phyloP scores from a whole-genome alignment of 768 basidiomycete genomes.

The Lactarius hatsudake region DNA sequence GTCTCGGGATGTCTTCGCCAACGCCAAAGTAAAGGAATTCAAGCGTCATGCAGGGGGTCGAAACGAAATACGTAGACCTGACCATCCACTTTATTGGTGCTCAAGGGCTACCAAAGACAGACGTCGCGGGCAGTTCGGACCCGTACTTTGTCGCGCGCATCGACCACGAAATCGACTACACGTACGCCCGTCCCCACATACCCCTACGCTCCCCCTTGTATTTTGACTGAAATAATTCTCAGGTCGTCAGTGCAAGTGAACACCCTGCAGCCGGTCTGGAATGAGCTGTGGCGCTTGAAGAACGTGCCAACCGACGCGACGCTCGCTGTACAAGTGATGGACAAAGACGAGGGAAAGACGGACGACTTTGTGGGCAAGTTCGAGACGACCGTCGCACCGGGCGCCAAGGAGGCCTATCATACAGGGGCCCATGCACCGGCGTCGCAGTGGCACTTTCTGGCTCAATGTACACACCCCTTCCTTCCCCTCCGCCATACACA shows the following conservation, averaged over 20 bases:
- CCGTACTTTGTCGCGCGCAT: slow-evolving; percentile 71
- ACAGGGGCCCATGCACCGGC: slow-evolving; percentile 48
- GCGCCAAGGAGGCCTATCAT: slow-evolving; percentile 67
- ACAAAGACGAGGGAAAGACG: slow-evolving; percentile 59
- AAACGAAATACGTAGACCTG: slow-evolving; percentile 53
- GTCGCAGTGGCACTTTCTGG: slow-evolving; percentile 61
- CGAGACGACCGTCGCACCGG: slow-evolving; percentile 49
- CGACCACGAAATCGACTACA: slow-evolving; percentile 60
- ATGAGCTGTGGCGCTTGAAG: slow-evolving; percentile 69
- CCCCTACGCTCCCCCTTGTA: not conserved
- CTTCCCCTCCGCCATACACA: not conserved
- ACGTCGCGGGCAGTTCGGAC: slow-evolving; percentile 59
- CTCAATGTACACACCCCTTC: slow-evolving; percentile 49
- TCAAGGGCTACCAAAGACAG: slow-evolving; percentile 65
- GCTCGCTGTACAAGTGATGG: slow-evolving; percentile 58
- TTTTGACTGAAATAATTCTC: not conserved
- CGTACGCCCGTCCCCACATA: slow-evolving; percentile 42
- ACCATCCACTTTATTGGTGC: slow-evolving; percentile 72
- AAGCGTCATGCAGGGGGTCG: slow-evolving; percentile 36
- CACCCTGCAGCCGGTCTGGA: slow-evolving; percentile 67
- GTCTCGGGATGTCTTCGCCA: slow-evolving; percentile 37
- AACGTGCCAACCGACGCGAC: slow-evolving; percentile 67
- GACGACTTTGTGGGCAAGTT: slow-evolving; percentile 69
- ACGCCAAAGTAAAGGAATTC: slow-evolving; percentile 35
- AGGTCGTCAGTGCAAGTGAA: slow-evolving; percentile 65